Base-by-base conservation (phyloP, 805 yeast species). In the Metschnikowia colocasiae region DNA sequence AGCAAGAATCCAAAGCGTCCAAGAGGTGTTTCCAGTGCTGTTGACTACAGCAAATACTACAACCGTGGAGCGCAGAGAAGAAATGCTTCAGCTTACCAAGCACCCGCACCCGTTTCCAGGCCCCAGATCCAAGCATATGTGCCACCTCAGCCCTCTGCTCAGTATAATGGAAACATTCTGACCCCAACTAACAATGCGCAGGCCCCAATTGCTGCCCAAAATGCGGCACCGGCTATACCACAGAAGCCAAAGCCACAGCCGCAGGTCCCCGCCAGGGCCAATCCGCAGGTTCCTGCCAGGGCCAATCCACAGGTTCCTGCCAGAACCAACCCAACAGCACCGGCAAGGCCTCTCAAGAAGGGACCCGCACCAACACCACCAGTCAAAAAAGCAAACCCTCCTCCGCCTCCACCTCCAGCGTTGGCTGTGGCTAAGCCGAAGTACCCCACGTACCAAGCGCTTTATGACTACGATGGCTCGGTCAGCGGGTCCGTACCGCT, bases 381-480 rank as follows among this genome's bases (percentile, higher is more conserved):
- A 6, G 64, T 55, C 12, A 69, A 62, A 53, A 69, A 65, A 51
- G 57, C 62, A 1, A 69, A 69, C 2, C 62, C 63, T 3, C 66
- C 69, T 9, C 71, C 74, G 5, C 74, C 76, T 5, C 90, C 95
- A 0, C 85, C 89, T 4, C 84, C 90, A 1, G 81, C 85, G 1
- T 75, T 83, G 0, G 58, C 67, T 1, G 68, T 75, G 3, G 76
- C 79, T 2, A 69, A 74, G 47, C 86, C 90, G 1, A 74, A 82
- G 44, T 80, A 71, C 60, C 96, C 97, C 23, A 84, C 87, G 2
- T 94, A 74, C 64, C 82, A 81, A 58, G 98, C 95, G 0, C 80
- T 88, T 32, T 92, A 86, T 62, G 97, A 90, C 57, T 92, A 87
- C 65, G 85, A 83, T 18, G 97, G 97, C 6, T 79, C 90, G 1